Percentiles rank a stretch among this genome's conserved stretches.
Conservation (phyloP, 192 early-diverging fungal species). For the Coemansia erecta region DNA sequence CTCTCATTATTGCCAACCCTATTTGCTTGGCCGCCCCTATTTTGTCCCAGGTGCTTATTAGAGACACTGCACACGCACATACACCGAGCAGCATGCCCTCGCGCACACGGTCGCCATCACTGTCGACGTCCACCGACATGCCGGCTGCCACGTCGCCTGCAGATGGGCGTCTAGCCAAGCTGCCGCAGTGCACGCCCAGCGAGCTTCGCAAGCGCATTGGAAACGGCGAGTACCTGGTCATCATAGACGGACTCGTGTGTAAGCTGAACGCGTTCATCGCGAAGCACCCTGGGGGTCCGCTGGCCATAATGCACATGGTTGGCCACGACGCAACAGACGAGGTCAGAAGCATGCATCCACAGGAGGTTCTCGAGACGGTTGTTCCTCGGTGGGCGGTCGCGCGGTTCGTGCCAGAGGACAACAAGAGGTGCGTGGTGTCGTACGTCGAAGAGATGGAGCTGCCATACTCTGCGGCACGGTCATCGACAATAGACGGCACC, state of each 20-base stretch:
- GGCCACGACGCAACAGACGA: conserved; percentile 93
- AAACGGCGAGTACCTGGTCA: conserved; percentile 76
- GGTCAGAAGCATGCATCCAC: conserved; percentile 81
- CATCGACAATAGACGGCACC: conserved; percentile 14
- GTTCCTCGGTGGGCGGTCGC: conserved; percentile 78
- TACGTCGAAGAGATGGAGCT: conserved; percentile 49
- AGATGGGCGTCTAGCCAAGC: conserved; percentile 20
- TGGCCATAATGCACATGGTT: conserved; percentile 83
- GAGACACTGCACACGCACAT: neutral
- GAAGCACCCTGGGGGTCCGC: conserved; percentile 88
- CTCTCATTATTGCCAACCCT: neutral
- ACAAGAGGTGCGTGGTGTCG: conserved; percentile 15
- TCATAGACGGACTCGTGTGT: conserved; percentile 86
- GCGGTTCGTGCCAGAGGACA: conserved; percentile 28
- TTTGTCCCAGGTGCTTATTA: neutral
- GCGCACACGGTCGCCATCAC: neutral
- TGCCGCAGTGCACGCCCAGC: conserved; percentile 32
- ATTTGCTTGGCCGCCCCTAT: neutral
- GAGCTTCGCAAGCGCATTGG: conserved; percentile 42
- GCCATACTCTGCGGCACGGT: conserved; percentile 33
- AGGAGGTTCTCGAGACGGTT: conserved; percentile 68
- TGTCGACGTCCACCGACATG: neutral
- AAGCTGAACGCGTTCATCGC: conserved; percentile 77
- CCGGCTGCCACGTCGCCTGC: conserved; percentile 4
- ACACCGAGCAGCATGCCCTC: conserved; percentile 14